Evolutionary conservation across 2,329 filamentous ascomycete species (phyloP).

Genomic region (Colletotrichum sp.): DNA sequence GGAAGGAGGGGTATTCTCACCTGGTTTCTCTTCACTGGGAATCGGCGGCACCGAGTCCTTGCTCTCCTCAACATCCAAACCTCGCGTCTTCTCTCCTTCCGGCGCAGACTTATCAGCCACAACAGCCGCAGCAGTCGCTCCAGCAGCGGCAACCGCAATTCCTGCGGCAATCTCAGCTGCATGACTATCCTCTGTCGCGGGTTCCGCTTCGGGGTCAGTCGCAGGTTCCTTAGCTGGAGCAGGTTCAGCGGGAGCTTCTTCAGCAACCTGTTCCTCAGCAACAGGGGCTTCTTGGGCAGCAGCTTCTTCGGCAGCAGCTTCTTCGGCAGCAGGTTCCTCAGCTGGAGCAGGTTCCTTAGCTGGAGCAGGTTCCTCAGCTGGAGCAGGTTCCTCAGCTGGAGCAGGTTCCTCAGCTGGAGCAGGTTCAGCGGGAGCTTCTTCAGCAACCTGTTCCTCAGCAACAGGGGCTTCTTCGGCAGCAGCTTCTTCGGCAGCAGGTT

Average conservation of each 20-base stretch:
- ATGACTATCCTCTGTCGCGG: background rate
- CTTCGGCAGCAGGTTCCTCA: background rate
- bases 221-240: background rate
- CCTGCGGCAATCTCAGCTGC: background rate
- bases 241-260: background rate
- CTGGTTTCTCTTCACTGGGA: constrained; percentile 25
- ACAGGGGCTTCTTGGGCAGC: background rate
- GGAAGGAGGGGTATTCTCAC: constrained; percentile 34
- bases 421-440: background rate
- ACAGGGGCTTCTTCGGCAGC: background rate
- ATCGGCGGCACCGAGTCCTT: constrained; percentile 23
- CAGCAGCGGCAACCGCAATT: background rate
- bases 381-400: background rate
- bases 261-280: background rate
- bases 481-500: too few relatives aligned
- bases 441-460: background rate
- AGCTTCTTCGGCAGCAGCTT: background rate
- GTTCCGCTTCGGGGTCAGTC: background rate
- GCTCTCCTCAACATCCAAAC: constrained; percentile 21
- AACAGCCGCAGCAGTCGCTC: background rate
- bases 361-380: background rate
- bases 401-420: too few relatives aligned
- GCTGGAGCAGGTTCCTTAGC: background rate
- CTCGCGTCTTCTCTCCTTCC: constrained; percentile 4
- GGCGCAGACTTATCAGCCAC: background rate